Evolutionary conservation across 371 early-diverging fungal genomes (phyloP), one percentile per base, ranked within the genome.

Genomic region (Mucor circinelloides): DNA sequence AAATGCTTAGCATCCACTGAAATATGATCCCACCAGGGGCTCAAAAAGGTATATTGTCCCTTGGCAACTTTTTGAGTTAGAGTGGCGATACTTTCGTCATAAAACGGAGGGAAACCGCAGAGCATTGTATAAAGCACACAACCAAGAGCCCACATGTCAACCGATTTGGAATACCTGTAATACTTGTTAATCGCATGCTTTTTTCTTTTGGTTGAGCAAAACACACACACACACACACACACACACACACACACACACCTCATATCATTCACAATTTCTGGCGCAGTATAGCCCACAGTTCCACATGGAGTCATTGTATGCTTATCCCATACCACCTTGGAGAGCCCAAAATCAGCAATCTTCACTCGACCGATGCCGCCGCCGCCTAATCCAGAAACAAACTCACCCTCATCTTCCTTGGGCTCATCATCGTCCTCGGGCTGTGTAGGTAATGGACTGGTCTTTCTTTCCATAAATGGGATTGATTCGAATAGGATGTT

Each of bases 121-220:
- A 96, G 81, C 73, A 95, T 75, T 1, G 94, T 93, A 67, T 95
- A 97, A 6, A 95, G 84, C 52, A 97, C 94, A 73, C 95, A 95
- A 38, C 97, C 97, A 52, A 95, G 85, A 17, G 95, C 93, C 97
- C 97, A 97, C 89, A 95, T 90, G 75, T 97, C 97, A 10, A 95
- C 96, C 17, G 90, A 86, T 75, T 91, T 92, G 56, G 90, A 90
- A 72, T 94, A 93, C 7, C 89, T 79, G 69, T 93, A 88, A 8
- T 50, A 25, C 21, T 25, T 50, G 25, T 50, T 50, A 50, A 21
- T 46, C 46, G 21, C 5, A 46, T 46, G 23, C 23, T 50, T 25
- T 50, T 23, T 10, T 12, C 5, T 12, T 12, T 1, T n/a, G n/a
- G n/a, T n/a, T n/a, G n/a, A n/a, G n/a, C n/a, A n/a, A n/a, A n/a